Conservation (phyloP, 1,284 basidiomycete genomes). For the Takashimella koratensis region DNA sequence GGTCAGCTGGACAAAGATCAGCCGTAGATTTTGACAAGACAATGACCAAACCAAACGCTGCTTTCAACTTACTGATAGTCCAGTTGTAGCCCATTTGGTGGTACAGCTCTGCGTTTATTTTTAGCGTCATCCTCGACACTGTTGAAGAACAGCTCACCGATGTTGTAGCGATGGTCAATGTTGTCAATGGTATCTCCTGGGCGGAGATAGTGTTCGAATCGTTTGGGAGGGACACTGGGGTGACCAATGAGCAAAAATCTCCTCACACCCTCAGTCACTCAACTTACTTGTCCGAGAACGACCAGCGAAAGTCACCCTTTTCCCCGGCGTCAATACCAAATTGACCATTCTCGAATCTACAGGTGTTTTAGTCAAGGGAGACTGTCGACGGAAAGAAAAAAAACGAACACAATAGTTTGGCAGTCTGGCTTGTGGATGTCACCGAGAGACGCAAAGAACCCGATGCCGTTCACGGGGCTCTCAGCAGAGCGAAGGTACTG, state of each 20-base stretch:
- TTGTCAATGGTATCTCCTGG: neutral
- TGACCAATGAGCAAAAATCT: neutral
- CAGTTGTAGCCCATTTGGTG: neutral
- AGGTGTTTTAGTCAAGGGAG: neutral
- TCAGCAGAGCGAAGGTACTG: conserved; percentile 10
- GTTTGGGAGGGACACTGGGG: neutral
- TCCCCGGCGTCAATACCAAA: neutral
- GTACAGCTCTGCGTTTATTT: too few relatives aligned
- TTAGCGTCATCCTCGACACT: too few relatives aligned
- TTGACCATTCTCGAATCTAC: neutral
- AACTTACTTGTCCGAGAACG: neutral
- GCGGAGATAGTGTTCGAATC: neutral
- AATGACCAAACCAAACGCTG: too few relatives aligned
- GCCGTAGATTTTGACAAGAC: too few relatives aligned
- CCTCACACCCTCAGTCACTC: too few relatives aligned
- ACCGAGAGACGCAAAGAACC: conserved; percentile 13
- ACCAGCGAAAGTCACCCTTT: neutral
- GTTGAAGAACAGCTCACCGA: too few relatives aligned
- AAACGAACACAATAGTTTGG: neutral
- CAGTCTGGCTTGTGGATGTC: conserved; percentile 1
- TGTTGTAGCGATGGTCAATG: neutral
- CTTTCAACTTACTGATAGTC: neutral
- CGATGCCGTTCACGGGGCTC: conserved; percentile 9
- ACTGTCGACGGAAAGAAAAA: too few relatives aligned
- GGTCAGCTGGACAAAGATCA: neutral